Percentiles rank a stretch among this genome's conserved stretches.
These are phyloP conservation scores for Nectriaceae sp. DNA, from an alignment of 2,329 filamentous ascomycete species.

Conservation along the genomic window DNA sequence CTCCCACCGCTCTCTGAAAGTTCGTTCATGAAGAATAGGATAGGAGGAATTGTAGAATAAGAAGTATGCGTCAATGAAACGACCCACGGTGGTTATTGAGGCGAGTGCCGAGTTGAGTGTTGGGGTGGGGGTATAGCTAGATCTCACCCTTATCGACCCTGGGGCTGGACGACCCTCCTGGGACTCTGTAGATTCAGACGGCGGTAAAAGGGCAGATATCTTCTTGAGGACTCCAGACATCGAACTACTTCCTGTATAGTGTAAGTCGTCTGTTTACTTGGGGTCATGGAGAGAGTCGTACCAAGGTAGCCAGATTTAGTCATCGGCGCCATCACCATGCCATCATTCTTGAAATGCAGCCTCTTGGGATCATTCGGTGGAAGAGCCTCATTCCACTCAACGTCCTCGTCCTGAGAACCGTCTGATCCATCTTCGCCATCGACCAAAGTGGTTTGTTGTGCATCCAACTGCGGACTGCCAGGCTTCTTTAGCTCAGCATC, in stretches of 20 bases:
- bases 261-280: background rate
- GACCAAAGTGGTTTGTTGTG: background rate
- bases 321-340: conserved; percentile 26
- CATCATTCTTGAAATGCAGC: conserved; percentile 18
- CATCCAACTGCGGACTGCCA: background rate
- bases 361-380: conserved; percentile 7
- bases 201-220: conserved; percentile 16
- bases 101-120: conserved; percentile 9
- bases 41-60: conserved; percentile 42
- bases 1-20: conserved; percentile 33
- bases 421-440: background rate
- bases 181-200: background rate
- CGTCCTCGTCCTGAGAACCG: conserved; percentile 3
- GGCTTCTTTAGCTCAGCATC: conserved; percentile 14
- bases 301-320: conserved; percentile 27
- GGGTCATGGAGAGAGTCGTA: conserved; percentile 3
- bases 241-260: conserved; percentile 27
- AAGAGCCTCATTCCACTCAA: conserved; percentile 24
- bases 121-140: conserved; percentile 3
- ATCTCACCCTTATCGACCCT: background rate
- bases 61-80: conserved; percentile 42
- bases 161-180: background rate
- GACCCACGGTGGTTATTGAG: conserved; percentile 15
- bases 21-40: conserved; percentile 44
- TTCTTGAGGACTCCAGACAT: conserved; percentile 28